Evolutionary conservation across 371 early-diverging fungal genomes (phyloP), one percentile per base, ranked within the genome.

Genomic region (Batkoa obscura): DNA sequence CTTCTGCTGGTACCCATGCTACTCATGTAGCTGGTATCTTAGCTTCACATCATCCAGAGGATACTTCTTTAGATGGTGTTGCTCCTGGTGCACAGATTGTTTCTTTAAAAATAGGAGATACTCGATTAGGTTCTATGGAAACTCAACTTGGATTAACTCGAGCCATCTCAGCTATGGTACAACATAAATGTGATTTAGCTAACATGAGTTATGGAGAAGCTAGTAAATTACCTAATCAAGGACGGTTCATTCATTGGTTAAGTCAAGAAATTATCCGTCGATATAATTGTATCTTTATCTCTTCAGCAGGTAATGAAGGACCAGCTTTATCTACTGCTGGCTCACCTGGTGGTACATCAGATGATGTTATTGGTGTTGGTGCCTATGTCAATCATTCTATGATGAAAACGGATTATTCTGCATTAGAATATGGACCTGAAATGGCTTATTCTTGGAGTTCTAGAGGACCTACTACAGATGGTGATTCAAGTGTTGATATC

Each of bases 201-300:
- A 96, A 96, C 70, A 90, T 96, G 79, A 86, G 86, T 33, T 95
- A 83, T 63, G 94, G 94, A 57, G 94, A 94, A 74, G 78, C 85
- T 1, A 64, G 79, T 5, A 66, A 79, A 38, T 65, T 78, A 9
- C 73, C 88, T 34, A 76, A 85, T 58, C 65, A 65, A 30, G 94
- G 94, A 34, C 80, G 83, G 56, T 89, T 87, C 66, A 76, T 85
- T 54, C 76, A 85, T 55, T 58, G 87, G 34, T 66, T 94, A 34
- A 75, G 80, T 12, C 76, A 85, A 46, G 85, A 91, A 64, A 89
- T 81, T 41, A 73, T 94, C 23, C 80, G 83, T 58, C 81, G 84
- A 64, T 71, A 79, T 49, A 84, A 86, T 37, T 81, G 83, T 64
- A 76, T 91, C 53, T 84, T 96, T 68, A 83, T 94, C 8, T 72